Percentiles rank a stretch among this genome's conserved stretches.
phyloP scores from a whole-genome alignment of 495 filamentous ascomycete species.

The Penicillium ochrochloron region DNA sequence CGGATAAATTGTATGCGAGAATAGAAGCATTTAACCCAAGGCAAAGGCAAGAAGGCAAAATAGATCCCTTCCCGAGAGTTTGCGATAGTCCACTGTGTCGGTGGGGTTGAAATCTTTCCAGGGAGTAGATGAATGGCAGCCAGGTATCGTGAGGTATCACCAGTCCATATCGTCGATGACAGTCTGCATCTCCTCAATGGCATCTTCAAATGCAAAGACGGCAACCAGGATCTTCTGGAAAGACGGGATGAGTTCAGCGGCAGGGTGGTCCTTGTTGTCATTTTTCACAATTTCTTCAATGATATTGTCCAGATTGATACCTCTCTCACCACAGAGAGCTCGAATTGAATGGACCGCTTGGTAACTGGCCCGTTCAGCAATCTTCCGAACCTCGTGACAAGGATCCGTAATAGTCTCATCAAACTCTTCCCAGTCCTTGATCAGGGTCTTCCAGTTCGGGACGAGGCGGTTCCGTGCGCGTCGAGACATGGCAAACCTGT shows the following conservation, averaged over 20 bases:
- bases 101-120: too few relatives aligned
- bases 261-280: too few relatives aligned
- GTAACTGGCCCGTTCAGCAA: too few relatives aligned
- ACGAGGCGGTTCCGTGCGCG: not conserved
- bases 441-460: constrained; percentile 3
- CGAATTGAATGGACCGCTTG: not conserved
- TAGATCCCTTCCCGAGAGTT: not conserved
- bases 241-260: not conserved
- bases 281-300: not conserved
- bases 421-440: not conserved
- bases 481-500: constrained; percentile 3
- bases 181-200: not conserved
- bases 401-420: not conserved
- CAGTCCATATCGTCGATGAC: not conserved
- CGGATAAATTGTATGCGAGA: not conserved
- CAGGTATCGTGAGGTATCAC: not conserved
- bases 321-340: not conserved
- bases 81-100: not conserved
- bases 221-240: not conserved
- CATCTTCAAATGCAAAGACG: not conserved
- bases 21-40: not conserved
- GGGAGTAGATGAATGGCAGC: not conserved
- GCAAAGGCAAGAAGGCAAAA: not conserved
- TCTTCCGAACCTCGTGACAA: not conserved
- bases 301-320: not conserved